Evolutionary conservation across 2,329 filamentous ascomycete genomes (phyloP), one percentile per base, ranked within the genome.

Genomic region (Phialophora verrucosa): DNA sequence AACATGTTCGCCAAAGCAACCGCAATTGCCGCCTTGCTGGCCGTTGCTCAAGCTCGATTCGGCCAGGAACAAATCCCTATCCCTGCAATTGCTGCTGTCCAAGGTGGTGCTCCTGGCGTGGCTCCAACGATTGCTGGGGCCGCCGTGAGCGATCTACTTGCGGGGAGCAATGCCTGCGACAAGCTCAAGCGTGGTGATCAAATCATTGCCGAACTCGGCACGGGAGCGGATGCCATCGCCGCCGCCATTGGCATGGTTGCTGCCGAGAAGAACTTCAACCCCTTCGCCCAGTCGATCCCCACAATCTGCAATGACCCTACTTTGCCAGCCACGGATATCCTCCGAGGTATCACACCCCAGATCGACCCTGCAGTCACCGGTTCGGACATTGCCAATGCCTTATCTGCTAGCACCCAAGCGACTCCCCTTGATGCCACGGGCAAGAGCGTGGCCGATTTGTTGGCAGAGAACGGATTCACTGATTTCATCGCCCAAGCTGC

Each of bases 191-290:
- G 87, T 54, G 89, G 87, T 69, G 89, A 91, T 74, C 75, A 87
- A 73, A 89, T 91, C 74, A 82, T 90, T 68, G 73, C 82, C 8
- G 77, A 85, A 61, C 87, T 90, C 38, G 89, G 88, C 61, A 83
- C 78, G 54, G 85, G 86, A 71, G 77, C 82, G n/a, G 79, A 83
- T 67, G 87, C 88, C 70, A 80, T 91, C 65, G 81, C 83, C 14
- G 88, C 86, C 23, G 89, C 89, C 20, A 83, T 83, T 65, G 84
- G 83, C 17, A 82, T 90, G 44, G 88, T 90, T 14, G 84, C 85
- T 29, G 88, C 88, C 3, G 88, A 90, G 81, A 88, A 90, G 78
- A 91, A 91, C 83, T 90, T 90, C 81, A 91, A 91, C 80, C 87
- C 87, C 59, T 90, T 87, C 70, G 84, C 78, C 63, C 83, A 85